Evolutionary conservation across 192 early-diverging fungal species (phyloP).

Genomic region (Anaeromyces robustus): DNA sequence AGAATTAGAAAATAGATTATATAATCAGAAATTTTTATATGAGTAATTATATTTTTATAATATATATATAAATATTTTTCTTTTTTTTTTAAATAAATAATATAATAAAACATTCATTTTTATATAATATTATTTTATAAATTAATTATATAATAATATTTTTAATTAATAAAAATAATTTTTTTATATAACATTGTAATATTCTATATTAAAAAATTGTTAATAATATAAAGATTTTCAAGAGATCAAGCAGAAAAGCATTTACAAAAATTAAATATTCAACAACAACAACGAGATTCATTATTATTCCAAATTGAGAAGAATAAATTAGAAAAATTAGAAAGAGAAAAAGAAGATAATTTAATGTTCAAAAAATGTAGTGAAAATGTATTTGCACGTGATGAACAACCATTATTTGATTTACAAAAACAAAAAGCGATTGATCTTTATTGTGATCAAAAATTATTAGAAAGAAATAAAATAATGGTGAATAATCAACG

Average conservation of each 20-base stretch:
- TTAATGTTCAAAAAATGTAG: neutral
- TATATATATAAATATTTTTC: neutral
- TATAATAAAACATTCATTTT: too few relatives aligned
- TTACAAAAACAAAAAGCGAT: neutral
- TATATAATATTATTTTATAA: too few relatives aligned
- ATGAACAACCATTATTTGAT: neutral
- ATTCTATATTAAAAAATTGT: neutral
- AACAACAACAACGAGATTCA: neutral
- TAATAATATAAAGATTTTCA: neutral
- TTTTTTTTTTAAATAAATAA: too few relatives aligned
- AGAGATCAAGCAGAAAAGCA: neutral
- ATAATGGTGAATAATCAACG: neutral
- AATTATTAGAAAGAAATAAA: neutral
- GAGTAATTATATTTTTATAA: neutral
- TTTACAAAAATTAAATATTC: neutral
- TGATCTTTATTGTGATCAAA: neutral
- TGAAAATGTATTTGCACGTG: neutral
- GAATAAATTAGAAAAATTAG: neutral
- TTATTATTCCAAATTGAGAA: neutral
- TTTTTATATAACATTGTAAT: neutral
- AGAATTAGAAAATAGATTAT: neutral
- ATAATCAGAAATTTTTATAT: neutral
- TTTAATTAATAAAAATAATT: too few relatives aligned
- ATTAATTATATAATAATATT: too few relatives aligned
- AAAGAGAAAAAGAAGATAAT: neutral